Evolutionary conservation across 2,329 filamentous ascomycete genomes (phyloP).

Genomic region (Stagonosporopsis cucurbitacearum): DNA sequence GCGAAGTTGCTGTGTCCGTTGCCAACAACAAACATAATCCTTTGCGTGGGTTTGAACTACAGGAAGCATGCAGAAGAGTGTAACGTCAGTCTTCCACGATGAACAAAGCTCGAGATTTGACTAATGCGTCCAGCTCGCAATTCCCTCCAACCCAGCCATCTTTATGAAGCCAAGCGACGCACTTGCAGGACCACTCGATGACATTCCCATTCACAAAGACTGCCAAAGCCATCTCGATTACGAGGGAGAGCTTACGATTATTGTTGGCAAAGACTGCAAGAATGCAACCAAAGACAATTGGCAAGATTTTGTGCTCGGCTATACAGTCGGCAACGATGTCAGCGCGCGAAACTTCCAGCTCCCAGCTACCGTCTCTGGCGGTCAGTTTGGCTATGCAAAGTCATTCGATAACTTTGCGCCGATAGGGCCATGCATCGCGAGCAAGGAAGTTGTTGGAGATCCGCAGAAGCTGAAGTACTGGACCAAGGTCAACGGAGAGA

Average conservation of each 20-base stretch:
- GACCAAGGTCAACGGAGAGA: conserved; percentile 54
- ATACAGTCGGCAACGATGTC: conserved; percentile 69
- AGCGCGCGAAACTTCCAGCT: conserved; percentile 63
- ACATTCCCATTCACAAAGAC: conserved; percentile 38
- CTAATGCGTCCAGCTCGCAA: conserved; percentile 26
- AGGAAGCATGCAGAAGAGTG: conserved; percentile 43
- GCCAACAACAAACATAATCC: conserved; percentile 37
- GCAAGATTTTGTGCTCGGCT: conserved; percentile 67
- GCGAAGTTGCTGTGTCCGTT: conserved; percentile 42
- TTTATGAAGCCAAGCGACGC: conserved; percentile 48
- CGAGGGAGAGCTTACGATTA: conserved; percentile 48
- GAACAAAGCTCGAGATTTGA: neutral
- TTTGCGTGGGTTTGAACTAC: conserved; percentile 48
- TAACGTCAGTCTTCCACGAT: conserved; percentile 25
- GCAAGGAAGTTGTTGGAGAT: conserved; percentile 38
- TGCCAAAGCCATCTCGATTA: conserved; percentile 47
- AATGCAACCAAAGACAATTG: conserved; percentile 60
- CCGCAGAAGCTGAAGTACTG: conserved; percentile 44
- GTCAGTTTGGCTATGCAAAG: conserved; percentile 53
- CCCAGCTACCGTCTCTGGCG: conserved; percentile 39
- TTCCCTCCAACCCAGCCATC: conserved; percentile 43
- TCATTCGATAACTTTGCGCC: conserved; percentile 55
- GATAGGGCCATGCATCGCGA: conserved; percentile 52
- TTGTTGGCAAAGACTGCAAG: conserved; percentile 44
- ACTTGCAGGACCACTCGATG: conserved; percentile 41